These are phyloP conservation scores for Tanacetum coccineum DNA, from an alignment of 129 eudicot species.

Conservation along the genomic window DNA sequence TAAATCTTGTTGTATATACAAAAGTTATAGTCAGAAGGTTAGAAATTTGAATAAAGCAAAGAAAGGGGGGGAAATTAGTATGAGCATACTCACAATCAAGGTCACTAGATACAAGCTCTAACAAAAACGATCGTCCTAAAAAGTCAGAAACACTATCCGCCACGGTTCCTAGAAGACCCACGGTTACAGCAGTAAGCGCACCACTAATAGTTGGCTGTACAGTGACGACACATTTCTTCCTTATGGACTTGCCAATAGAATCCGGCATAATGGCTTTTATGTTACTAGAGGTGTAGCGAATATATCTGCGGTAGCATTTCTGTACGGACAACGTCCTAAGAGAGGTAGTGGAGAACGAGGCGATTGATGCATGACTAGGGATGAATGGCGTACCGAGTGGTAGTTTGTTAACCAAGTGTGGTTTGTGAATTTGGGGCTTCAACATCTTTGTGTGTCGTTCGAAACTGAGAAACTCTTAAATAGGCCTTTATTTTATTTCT, in stretches of 20 bases:
- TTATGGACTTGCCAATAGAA: neutral
- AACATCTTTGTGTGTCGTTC: neutral
- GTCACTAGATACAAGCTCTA: constrained; percentile 61
- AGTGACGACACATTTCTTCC: constrained; percentile 35
- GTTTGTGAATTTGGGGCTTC: neutral
- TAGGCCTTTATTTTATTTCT: neutral
- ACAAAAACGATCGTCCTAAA: constrained; percentile 40
- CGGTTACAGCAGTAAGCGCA: constrained; percentile 26
- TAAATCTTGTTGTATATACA: neutral
- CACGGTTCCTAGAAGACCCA: constrained; percentile 27
- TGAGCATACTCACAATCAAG: constrained; percentile 34
- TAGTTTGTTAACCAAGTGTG: neutral
- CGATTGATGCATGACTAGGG: neutral
- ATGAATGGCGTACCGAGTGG: neutral
- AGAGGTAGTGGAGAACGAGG: neutral
- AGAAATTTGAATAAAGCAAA: no score
- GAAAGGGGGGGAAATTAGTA: no score
- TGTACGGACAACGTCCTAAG: neutral
- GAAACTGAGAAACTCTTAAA: neutral
- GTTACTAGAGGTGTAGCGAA: neutral
- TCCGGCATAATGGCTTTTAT: constrained; percentile 1
- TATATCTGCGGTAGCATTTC: neutral
- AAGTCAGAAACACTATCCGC: constrained; percentile 39
- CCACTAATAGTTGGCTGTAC: constrained; percentile 40
- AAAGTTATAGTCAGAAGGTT: neutral